Evolutionary conservation across 768 basidiomycete species (phyloP).

Genomic region (Chiua virens): DNA sequence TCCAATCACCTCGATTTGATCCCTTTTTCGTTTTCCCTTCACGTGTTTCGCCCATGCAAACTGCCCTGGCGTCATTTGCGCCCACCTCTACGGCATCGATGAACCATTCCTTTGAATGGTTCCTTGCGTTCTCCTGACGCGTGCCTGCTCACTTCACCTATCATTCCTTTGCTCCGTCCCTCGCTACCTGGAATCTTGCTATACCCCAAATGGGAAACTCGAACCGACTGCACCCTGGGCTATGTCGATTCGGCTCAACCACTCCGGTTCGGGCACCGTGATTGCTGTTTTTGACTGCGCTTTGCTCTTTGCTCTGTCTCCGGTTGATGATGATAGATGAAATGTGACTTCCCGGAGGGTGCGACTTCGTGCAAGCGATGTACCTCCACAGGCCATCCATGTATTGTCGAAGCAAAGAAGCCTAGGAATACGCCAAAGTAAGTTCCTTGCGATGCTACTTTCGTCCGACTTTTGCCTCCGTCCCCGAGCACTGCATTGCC

Average conservation of each 20-base stretch:
- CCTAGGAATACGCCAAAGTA: slow-evolving; percentile 79
- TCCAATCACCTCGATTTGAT: not conserved
- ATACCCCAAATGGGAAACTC: slow-evolving; percentile 12
- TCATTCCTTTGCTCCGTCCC: slow-evolving; percentile 4
- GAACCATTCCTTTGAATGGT: slow-evolving; percentile 2
- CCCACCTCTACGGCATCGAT: slow-evolving; percentile 1
- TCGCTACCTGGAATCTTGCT: not conserved
- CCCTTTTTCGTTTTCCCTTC: not conserved
- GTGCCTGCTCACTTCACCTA: not conserved
- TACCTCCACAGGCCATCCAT: slow-evolving; percentile 67
- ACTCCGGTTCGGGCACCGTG: not conserved
- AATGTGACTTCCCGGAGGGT: slow-evolving; percentile 74
- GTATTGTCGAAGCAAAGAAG: slow-evolving; percentile 83
- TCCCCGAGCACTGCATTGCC: slow-evolving; percentile 25
- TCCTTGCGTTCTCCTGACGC: not conserved
- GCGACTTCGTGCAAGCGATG: slow-evolving; percentile 81
- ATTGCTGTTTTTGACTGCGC: slow-evolving; percentile 5
- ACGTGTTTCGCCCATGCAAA: not conserved
- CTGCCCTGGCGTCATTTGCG: not conserved
- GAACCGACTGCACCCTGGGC: slow-evolving; percentile 7
- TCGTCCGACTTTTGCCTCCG: slow-evolving; percentile 1
- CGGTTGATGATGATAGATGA: slow-evolving; percentile 57
- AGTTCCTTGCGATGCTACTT: slow-evolving; percentile 38
- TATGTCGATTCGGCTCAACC: slow-evolving; percentile 6
- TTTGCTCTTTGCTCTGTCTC: slow-evolving; percentile 10